Evolutionary conservation across 2,329 filamentous ascomycete genomes (phyloP), one percentile per base, ranked within the genome.

Genomic region (Escovopsis weberi): DNA sequence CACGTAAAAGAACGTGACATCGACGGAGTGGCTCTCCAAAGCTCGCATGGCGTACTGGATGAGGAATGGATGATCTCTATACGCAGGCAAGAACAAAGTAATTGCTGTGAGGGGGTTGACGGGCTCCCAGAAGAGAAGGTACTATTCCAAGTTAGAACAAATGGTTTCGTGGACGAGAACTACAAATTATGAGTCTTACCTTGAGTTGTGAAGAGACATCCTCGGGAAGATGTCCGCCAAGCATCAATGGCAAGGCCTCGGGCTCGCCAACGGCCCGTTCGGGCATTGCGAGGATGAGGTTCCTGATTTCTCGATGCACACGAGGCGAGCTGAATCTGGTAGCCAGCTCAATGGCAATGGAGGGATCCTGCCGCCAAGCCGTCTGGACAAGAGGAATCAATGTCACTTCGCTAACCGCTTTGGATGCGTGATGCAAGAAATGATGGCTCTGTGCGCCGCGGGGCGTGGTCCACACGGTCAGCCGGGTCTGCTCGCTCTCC

Each of bases 1-100:
- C 3, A 99, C 91, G 56, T 95, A 96, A 64, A 96, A 98, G 70
- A 99, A 98, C 0, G 89, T 94, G 18, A 96, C 80, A 57, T 96
- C 91, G n/a, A 95, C 81, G 0, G 87, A 82, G 55, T 98, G 91
- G 51, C 83, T 88, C 58, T 98, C 91, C 39, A 99, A 64, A 3
- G 91, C 85, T 53, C 88, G 78, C 80, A 98, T 94, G 1, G 91
- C 91, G 60, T 96, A 98, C 60, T 99, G 93, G 34, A 96, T 77
- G 42, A 98, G 73, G 62, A 88, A 93, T 0, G 93, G 85, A 55
- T 99, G 82, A 54, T 94, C 89, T 35, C 80, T 79, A 59, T 93
- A 98, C 1, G 82, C 79, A 1, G 93, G 93, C 51, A 94, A 60
- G 66, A 98, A 96, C 62, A 93, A 87, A 0, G 87, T 94, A 6